These are phyloP conservation scores for Cercospora janseana DNA, from an alignment of 2,329 filamentous ascomycete genomes.

Conservation along the genomic window DNA sequence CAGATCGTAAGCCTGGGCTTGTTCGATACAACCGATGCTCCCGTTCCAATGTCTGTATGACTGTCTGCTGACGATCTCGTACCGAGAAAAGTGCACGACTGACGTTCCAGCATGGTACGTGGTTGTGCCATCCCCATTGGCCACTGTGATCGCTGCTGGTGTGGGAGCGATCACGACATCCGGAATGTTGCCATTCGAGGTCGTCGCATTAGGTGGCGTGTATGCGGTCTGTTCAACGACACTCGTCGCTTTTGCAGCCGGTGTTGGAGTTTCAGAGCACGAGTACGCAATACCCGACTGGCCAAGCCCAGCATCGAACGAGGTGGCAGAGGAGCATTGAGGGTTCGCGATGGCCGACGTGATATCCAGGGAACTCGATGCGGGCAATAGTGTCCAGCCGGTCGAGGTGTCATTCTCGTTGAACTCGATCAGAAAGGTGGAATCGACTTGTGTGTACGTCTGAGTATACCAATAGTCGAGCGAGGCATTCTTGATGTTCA, in stretches of 20 bases:
- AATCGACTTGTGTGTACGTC: constrained; percentile 36
- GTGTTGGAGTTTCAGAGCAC: constrained; percentile 32
- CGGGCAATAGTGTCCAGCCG: constrained; percentile 35
- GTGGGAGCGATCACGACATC: constrained; percentile 33
- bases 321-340: constrained; percentile 29
- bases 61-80: constrained; percentile 43
- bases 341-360: constrained; percentile 32
- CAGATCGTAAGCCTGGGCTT: constrained; percentile 40
- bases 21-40: constrained; percentile 33
- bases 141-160: constrained; percentile 31
- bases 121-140: constrained; percentile 17
- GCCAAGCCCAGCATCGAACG: constrained; percentile 24
- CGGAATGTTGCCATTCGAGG: constrained; percentile 32
- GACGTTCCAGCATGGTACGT: constrained; percentile 38
- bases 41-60: constrained; percentile 32
- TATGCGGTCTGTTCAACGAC: constrained; percentile 36
- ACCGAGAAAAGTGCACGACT: constrained; percentile 45
- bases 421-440: constrained; percentile 35
- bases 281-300: constrained; percentile 23
- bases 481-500: constrained; percentile 38
- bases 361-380: constrained; percentile 36
- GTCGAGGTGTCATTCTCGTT: constrained; percentile 32
- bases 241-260: constrained; percentile 34
- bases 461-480: constrained; percentile 39
- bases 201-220: constrained; percentile 29